Evolutionary conservation across 2,329 filamentous ascomycete genomes (phyloP).

Genomic region (Pyrenophora graminea): DNA sequence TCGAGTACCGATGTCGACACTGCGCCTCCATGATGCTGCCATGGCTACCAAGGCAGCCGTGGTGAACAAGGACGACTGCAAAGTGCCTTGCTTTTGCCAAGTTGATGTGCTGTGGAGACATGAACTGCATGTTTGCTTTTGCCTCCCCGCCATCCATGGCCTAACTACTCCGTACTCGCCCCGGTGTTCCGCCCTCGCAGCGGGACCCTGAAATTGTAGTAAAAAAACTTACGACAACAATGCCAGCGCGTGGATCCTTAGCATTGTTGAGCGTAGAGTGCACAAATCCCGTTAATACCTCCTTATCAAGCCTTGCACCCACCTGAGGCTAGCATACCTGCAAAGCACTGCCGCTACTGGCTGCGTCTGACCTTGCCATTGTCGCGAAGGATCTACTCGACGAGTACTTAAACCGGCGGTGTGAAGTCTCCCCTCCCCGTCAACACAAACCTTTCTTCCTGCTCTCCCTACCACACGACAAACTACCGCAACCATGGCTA

Average conservation of each 20-base stretch:
- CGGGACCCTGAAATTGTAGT: constrained; percentile 9
- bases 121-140: constrained; percentile 6
- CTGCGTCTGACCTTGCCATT: constrained; percentile 42
- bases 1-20: neutral
- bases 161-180: neutral
- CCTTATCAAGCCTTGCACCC: constrained; percentile 21
- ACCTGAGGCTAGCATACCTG: constrained; percentile 36
- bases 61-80: neutral
- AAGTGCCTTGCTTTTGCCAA: neutral
- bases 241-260: constrained; percentile 24
- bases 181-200: neutral
- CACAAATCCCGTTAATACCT: constrained; percentile 32
- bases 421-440: constrained; percentile 31
- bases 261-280: constrained; percentile 33
- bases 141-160: neutral
- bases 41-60: neutral
- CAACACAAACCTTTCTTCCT: constrained; percentile 23
- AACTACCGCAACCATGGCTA: constrained; percentile 46
- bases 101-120: neutral
- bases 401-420: constrained; percentile 45
- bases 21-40: neutral
- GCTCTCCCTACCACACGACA: constrained; percentile 17
- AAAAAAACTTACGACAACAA: constrained; percentile 13
- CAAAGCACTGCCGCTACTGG: constrained; percentile 40
- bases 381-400: constrained; percentile 28